phyloP scores from a whole-genome alignment of 495 filamentous ascomycete genomes.

The Lophium mytilinum region DNA sequence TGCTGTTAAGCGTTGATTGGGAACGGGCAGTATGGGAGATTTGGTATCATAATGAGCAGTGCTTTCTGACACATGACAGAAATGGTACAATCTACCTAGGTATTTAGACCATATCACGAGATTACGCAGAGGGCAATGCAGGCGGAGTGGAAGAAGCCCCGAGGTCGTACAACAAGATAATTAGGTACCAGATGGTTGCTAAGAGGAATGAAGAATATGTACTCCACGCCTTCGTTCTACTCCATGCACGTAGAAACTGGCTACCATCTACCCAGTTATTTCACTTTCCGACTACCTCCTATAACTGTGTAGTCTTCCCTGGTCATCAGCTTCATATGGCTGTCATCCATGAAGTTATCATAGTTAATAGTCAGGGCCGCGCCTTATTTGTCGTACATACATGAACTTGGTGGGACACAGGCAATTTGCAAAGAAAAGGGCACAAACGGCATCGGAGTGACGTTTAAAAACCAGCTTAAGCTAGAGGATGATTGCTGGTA shows the following conservation, averaged over 20 bases:
- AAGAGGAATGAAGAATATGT: too few relatives aligned
- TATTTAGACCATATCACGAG: too few relatives aligned
- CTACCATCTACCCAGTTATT: constrained; percentile 6
- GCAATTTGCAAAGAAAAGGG: constrained; percentile 38
- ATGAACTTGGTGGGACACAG: constrained; percentile 32
- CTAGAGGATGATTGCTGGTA: not conserved
- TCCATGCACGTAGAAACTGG: not conserved
- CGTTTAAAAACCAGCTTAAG: not conserved
- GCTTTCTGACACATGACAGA: too few relatives aligned
- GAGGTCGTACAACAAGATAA: too few relatives aligned
- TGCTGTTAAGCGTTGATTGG: too few relatives aligned
- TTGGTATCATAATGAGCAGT: too few relatives aligned
- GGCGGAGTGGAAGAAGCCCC: too few relatives aligned
- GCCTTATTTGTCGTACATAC: constrained; percentile 36
- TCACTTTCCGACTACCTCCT: constrained; percentile 30
- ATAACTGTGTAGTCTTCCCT: constrained; percentile 39
- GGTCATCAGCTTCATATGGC: constrained; percentile 39
- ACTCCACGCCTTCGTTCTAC: too few relatives aligned
- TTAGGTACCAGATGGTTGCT: too few relatives aligned
- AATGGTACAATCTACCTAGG: too few relatives aligned
- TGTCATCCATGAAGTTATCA: constrained; percentile 38
- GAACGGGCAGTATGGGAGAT: too few relatives aligned
- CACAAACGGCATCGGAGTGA: constrained; percentile 36
- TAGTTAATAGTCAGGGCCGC: constrained; percentile 33
- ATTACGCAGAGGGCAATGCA: too few relatives aligned